Percentiles rank a stretch among this genome's conserved stretches.
These are phyloP conservation scores for Botrytis cinerea DNA, from an alignment of 2,329 filamentous ascomycete species.

Conservation along the genomic window DNA sequence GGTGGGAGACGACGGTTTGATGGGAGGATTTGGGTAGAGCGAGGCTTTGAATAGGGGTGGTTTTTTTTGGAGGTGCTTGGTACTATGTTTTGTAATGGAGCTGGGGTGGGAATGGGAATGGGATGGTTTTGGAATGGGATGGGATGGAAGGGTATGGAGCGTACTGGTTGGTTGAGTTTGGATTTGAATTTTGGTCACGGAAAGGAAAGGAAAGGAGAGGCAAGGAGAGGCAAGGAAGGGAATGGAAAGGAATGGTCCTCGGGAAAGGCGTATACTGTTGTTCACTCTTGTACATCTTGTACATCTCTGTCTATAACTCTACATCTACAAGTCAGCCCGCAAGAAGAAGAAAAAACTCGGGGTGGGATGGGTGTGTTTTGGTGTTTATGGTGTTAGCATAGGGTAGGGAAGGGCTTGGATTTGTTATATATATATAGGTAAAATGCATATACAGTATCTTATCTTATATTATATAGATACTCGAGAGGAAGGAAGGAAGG, in stretches of 20 bases:
- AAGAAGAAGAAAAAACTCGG: neutral
- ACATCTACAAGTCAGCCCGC: neutral
- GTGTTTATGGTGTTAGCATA: neutral
- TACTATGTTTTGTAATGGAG: neutral
- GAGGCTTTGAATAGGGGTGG: neutral
- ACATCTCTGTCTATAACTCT: neutral
- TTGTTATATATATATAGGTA: neutral
- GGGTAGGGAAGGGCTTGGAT: neutral
- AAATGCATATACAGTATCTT: neutral
- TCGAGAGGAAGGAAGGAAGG: neutral
- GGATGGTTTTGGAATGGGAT: neutral
- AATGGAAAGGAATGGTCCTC: neutral
- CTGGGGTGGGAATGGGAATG: neutral
- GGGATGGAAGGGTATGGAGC: neutral
- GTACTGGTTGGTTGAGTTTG: neutral
- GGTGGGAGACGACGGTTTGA: constrained; percentile 20
- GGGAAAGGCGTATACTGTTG: neutral
- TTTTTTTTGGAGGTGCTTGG: neutral
- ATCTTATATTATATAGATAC: neutral
- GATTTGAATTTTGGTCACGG: neutral
- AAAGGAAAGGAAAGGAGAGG: neutral
- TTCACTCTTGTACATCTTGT: neutral
- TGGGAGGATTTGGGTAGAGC: neutral
- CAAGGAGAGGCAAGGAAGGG: neutral
- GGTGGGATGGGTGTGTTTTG: neutral